phyloP scores from a whole-genome alignment of 1,139 yeast species.

The Zygoascus sp. region DNA sequence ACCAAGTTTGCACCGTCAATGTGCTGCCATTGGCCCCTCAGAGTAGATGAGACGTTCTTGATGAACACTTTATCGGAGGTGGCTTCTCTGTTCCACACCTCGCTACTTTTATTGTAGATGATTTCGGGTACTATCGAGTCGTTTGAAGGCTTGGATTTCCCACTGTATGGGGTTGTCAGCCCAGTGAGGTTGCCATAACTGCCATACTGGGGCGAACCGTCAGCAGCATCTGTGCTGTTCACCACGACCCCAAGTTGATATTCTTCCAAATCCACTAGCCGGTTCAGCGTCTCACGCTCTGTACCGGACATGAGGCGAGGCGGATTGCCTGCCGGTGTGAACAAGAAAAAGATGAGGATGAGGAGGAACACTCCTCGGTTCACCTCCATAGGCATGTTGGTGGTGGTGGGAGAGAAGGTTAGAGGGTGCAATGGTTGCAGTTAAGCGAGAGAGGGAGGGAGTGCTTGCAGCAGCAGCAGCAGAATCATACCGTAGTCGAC shows the following conservation, averaged over 20 bases:
- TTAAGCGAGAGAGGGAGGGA: background rate
- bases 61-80: slow-evolving; percentile 17
- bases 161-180: slow-evolving; percentile 32
- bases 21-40: slow-evolving; percentile 25
- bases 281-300: slow-evolving; percentile 28
- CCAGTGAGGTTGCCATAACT: slow-evolving; percentile 79
- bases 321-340: slow-evolving; percentile 29
- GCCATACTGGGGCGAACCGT: slow-evolving; percentile 39
- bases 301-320: slow-evolving; percentile 30
- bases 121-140: slow-evolving; percentile 60
- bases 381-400: slow-evolving; percentile 21
- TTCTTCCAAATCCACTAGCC: slow-evolving; percentile 36
- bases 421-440: background rate
- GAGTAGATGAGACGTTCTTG: slow-evolving; percentile 24
- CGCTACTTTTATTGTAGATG: slow-evolving; percentile 45
- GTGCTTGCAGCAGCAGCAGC: background rate
- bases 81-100: slow-evolving; percentile 47
- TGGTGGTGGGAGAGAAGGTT: background rate
- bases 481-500: background rate
- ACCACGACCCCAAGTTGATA: slow-evolving; percentile 37
- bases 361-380: slow-evolving; percentile 27
- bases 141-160: slow-evolving; percentile 32
- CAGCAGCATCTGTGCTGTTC: slow-evolving; percentile 18
- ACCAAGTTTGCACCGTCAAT: slow-evolving; percentile 15
- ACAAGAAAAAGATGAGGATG: slow-evolving; percentile 26